Conservation (phyloP, 257 asterid genomes). For the Solanum virginianum region DNA sequence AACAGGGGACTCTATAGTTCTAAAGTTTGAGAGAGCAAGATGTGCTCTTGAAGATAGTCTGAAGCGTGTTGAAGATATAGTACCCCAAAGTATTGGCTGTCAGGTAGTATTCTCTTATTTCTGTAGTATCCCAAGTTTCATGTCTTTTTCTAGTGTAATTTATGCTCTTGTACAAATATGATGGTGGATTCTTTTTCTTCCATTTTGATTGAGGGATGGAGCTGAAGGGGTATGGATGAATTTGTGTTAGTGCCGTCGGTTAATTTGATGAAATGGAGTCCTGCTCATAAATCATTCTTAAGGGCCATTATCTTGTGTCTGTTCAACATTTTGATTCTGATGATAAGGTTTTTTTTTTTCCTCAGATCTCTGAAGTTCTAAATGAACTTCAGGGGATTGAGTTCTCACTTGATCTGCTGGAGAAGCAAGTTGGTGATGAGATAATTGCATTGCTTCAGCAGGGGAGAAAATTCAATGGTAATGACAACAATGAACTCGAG, state of each 20-base stretch:
- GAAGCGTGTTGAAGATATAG: constrained; percentile 88
- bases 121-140: not conserved
- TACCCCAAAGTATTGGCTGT: constrained; percentile 71
- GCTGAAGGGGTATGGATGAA: not conserved
- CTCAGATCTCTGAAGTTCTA: constrained; percentile 69
- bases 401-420: constrained; percentile 68
- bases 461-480: constrained; percentile 65
- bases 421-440: constrained; percentile 83
- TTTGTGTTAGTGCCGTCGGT: not conserved
- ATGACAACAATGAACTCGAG: constrained; percentile 79
- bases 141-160: not conserved
- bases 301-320: not conserved
- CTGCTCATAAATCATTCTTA: not conserved
- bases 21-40: constrained; percentile 91
- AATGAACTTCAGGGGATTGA: constrained; percentile 59
- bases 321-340: constrained; percentile 8
- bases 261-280: not conserved
- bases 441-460: constrained; percentile 85
- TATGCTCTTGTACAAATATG: not conserved
- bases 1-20: constrained; percentile 85
- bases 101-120: constrained; percentile 42
- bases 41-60: constrained; percentile 82
- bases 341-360: not conserved
- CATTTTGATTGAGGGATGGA: not conserved
- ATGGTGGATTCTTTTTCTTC: not conserved